phyloP scores from a whole-genome alignment of 306 rosid species.

The Mimosa pudica region DNA sequence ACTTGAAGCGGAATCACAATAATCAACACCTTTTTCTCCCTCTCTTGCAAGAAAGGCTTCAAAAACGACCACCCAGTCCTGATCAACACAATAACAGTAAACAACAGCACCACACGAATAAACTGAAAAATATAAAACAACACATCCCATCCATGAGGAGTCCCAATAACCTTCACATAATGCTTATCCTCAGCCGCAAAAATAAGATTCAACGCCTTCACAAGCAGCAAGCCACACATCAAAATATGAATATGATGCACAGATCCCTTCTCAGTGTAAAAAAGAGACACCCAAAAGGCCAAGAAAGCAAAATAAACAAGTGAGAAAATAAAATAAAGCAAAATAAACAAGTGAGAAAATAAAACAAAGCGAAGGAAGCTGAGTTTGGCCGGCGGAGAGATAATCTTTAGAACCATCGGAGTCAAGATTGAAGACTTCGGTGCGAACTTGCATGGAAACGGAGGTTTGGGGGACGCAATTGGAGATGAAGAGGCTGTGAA shows the following conservation, averaged over 20 bases:
- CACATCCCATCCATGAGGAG: slow-evolving; percentile 95
- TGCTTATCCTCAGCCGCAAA: slow-evolving; percentile 92
- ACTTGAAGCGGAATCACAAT: slow-evolving; percentile 95
- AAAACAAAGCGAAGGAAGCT: slow-evolving; percentile 47
- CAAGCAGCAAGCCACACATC: slow-evolving; percentile 67
- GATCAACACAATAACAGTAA: slow-evolving; percentile 79
- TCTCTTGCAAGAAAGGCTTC: slow-evolving; percentile 84
- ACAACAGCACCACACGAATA: slow-evolving; percentile 72
- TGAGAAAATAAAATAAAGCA: slow-evolving; percentile 59
- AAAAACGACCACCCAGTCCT: slow-evolving; percentile 94
- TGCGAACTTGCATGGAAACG: slow-evolving; percentile 74
- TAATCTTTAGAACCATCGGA: slow-evolving; percentile 58
- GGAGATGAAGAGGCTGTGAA: slow-evolving; percentile 85
- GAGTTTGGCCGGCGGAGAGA: slow-evolving; percentile 91
- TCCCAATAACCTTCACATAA: slow-evolving; percentile 76
- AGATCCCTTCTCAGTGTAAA: slow-evolving; percentile 51
- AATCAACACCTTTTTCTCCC: slow-evolving; percentile 95
- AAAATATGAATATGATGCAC: slow-evolving; percentile 77
- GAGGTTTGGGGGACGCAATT: slow-evolving; percentile 76
- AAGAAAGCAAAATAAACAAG: slow-evolving; percentile 58
- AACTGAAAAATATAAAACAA: slow-evolving; percentile 88
- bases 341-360: too few species aligned
- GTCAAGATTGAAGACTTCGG: slow-evolving; percentile 71
- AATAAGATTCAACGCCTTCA: slow-evolving; percentile 76
- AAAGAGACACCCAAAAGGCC: slow-evolving; percentile 57